Evolutionary conservation across 164 flowering plant species (phyloP).

Genomic region (Nymphaea colorata): DNA sequence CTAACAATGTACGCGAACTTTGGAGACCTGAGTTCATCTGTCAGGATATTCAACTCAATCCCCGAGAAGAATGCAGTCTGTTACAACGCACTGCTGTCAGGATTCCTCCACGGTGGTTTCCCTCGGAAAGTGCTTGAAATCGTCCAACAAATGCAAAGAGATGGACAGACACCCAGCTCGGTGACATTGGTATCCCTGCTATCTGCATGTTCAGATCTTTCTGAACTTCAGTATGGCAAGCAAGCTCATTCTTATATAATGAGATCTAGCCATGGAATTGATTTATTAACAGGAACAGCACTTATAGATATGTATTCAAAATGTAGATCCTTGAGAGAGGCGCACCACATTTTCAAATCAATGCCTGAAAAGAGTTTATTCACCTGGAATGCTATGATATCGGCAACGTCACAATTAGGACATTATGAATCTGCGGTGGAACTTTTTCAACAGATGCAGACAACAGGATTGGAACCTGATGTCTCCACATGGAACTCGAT

Average conservation of each 20-base stretch:
- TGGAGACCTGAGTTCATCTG: slow-evolving; percentile 26
- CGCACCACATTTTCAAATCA: slow-evolving; percentile 31
- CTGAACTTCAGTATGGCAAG: slow-evolving; percentile 30
- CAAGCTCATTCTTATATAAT: slow-evolving; percentile 40
- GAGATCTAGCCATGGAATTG: slow-evolving; percentile 21
- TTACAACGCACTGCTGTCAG: slow-evolving; percentile 54
- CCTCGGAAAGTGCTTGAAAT: slow-evolving; percentile 19
- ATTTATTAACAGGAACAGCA: slow-evolving; percentile 49
- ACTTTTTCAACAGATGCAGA: slow-evolving; percentile 36
- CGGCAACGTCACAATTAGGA: slow-evolving; percentile 48
- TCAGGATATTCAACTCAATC: slow-evolving; percentile 31
- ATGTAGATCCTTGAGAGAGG: slow-evolving; percentile 42
- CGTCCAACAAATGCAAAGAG: slow-evolving; percentile 35
- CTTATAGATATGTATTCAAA: slow-evolving; percentile 66
- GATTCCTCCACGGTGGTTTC: slow-evolving; percentile 37
- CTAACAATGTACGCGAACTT: slow-evolving; percentile 45
- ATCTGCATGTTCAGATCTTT: slow-evolving; percentile 43
- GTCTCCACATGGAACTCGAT: slow-evolving; percentile 65
- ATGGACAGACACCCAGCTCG: slow-evolving; percentile 26
- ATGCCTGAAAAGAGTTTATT: slow-evolving; percentile 34
- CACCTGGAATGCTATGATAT: slow-evolving; percentile 69
- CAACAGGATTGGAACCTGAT: slow-evolving; percentile 49
- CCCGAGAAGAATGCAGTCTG: slow-evolving; percentile 36
- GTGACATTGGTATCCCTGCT: slow-evolving; percentile 51
- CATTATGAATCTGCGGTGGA: slow-evolving; percentile 37